phyloP scores from a whole-genome alignment of 345 rosid species.

The Acer negundo region DNA sequence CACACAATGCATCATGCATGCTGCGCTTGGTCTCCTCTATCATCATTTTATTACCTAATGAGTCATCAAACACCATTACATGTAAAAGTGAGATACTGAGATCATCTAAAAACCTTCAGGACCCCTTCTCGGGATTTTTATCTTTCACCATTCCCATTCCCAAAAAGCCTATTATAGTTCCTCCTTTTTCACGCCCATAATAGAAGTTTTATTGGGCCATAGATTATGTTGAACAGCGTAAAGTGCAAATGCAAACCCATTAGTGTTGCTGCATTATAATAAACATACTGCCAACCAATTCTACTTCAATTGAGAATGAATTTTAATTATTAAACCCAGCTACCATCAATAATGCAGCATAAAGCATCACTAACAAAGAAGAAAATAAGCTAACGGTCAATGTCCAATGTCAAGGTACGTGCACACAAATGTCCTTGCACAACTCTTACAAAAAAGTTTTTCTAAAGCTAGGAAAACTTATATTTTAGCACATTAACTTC shows the following conservation, averaged over 20 bases:
- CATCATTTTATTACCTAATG: conserved; percentile 92
- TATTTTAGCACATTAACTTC: not conserved
- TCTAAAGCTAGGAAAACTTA: not conserved
- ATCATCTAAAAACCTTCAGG: conserved; percentile 2
- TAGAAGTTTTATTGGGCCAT: not conserved
- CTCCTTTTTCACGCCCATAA: not conserved
- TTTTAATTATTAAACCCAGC: not conserved
- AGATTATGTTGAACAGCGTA: not conserved
- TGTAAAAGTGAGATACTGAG: conserved; percentile 17
- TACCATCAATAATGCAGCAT: not conserved
- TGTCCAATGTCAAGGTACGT: not conserved
- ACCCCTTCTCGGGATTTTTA: not conserved
- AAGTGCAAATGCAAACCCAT: too few species aligned
- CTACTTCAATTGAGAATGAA: not conserved
- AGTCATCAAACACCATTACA: conserved; percentile 24
- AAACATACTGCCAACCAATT: not conserved
- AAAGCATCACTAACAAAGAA: not conserved
- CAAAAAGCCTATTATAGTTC: not conserved
- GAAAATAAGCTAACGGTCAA: not conserved
- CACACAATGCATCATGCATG: conserved; percentile 92
- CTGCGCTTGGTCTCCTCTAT: conserved; percentile 98
- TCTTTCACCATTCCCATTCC: not conserved
- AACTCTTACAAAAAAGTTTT: not conserved
- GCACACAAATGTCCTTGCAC: not conserved
- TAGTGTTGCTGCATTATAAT: not conserved